A percentile compares a stretch with the other conserved stretches of the same genome.
phyloP scores from a whole-genome alignment of 139 green algal species.

The Asterochloris sp. region DNA sequence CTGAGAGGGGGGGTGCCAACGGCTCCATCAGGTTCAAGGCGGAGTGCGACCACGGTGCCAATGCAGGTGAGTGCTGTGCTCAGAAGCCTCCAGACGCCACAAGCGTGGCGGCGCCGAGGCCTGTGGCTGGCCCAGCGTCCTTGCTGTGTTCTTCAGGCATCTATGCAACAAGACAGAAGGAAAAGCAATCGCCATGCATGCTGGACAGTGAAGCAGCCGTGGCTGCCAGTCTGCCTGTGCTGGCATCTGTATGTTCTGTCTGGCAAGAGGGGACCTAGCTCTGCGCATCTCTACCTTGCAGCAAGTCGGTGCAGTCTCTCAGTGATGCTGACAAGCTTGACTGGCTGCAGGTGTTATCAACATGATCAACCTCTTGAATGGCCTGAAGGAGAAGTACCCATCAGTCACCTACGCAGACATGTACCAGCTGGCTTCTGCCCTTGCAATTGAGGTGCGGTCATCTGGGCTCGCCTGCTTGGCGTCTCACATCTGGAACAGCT shows the following conservation, averaged over 20 bases:
- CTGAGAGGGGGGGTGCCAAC: slow-evolving; percentile 70
- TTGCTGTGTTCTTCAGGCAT: too few species aligned
- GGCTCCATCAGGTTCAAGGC: slow-evolving; percentile 84
- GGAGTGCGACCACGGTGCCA: slow-evolving; percentile 81
- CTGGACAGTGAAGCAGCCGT: too few species aligned
- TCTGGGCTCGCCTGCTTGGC: neutral
- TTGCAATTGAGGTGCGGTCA: slow-evolving; percentile 43
- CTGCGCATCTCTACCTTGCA: too few species aligned
- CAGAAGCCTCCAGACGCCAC: neutral
- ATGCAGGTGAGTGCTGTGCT: slow-evolving; percentile 67
- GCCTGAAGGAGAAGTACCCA: slow-evolving; percentile 44
- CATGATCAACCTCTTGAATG: slow-evolving; percentile 39
- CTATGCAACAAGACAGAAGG: too few species aligned
- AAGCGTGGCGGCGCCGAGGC: too few species aligned
- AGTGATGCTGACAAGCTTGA: too few species aligned
- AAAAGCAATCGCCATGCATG: too few species aligned
- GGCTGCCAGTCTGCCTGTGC: too few species aligned
- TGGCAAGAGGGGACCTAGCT: neutral
- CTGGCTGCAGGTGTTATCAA: slow-evolving; percentile 28
- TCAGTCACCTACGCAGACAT: slow-evolving; percentile 62
- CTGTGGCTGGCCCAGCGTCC: too few species aligned
- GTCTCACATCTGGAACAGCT: too few species aligned
- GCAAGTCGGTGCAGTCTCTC: too few species aligned
- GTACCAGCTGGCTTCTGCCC: slow-evolving; percentile 59
- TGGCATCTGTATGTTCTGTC: neutral